Percentiles rank a stretch among this genome's conserved stretches.
phyloP scores from a whole-genome alignment of 2,329 filamentous ascomycete genomes.

The Dendrostoma leiphaemia region DNA sequence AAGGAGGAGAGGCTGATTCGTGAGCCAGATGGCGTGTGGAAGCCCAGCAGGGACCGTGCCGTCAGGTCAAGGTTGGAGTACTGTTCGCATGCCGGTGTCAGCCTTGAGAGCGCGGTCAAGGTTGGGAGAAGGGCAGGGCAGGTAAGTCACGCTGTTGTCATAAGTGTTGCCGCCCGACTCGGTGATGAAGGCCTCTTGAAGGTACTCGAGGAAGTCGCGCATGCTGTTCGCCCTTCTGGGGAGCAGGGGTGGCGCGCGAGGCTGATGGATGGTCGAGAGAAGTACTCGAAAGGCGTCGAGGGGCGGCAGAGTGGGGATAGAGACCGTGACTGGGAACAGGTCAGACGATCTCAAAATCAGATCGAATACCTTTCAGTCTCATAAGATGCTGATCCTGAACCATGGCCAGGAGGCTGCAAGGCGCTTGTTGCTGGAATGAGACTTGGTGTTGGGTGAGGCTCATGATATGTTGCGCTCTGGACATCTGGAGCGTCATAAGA shows the following conservation, averaged over 20 bases:
- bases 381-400: too few relatives aligned
- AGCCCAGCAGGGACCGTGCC: constrained; percentile 67
- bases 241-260: neutral
- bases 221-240: neutral
- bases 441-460: too few relatives aligned
- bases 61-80: constrained; percentile 45
- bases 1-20: constrained; percentile 87
- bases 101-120: too few relatives aligned
- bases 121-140: neutral
- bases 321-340: too few relatives aligned
- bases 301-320: too few relatives aligned
- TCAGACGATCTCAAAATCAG: too few relatives aligned
- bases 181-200: constrained; percentile 16
- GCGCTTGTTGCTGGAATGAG: too few relatives aligned
- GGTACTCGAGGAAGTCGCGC: constrained; percentile 17
- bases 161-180: constrained; percentile 20
- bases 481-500: too few relatives aligned
- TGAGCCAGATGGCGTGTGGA: constrained; percentile 79
- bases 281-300: neutral
- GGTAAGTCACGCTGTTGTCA: constrained; percentile 14
- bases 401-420: too few relatives aligned
- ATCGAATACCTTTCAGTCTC: too few relatives aligned
- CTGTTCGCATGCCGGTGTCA: neutral
- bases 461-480: too few relatives aligned
- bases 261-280: neutral